Percentiles rank a stretch among this genome's conserved stretches.
Conservation (phyloP, 352 stramenopile genomes). For the Phytopythium cucurbitacearum region DNA sequence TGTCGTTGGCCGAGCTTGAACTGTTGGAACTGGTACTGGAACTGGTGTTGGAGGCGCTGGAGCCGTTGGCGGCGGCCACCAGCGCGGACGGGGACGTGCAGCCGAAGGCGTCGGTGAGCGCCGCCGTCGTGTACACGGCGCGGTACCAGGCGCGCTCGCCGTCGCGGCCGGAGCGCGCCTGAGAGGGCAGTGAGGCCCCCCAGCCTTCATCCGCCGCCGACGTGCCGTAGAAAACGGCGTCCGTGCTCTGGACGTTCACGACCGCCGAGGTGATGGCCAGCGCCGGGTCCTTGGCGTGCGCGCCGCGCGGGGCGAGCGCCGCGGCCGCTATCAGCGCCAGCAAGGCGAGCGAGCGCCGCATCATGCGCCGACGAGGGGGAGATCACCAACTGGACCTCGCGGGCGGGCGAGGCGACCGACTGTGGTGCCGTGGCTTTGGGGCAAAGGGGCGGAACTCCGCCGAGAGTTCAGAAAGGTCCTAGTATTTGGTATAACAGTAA, state of each 20-base stretch:
- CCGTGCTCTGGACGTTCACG: conserved; percentile 51
- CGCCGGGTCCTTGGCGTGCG: conserved; percentile 21
- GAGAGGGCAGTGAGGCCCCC: conserved; percentile 40
- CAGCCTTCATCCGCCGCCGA: conserved; percentile 42
- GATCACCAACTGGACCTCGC: too few relatives aligned
- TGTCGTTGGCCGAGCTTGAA: conserved; percentile 7
- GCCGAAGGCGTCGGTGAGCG: conserved; percentile 41
- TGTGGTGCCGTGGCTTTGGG: too few relatives aligned
- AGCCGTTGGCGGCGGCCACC: conserved; percentile 11
- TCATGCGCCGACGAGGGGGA: too few relatives aligned
- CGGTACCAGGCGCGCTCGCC: conserved; percentile 38
- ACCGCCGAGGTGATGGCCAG: conserved; percentile 42
- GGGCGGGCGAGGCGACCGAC: too few relatives aligned
- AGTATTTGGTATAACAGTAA: too few relatives aligned
- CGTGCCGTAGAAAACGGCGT: conserved; percentile 55
- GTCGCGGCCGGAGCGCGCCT: conserved; percentile 37
- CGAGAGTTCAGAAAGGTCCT: too few relatives aligned
- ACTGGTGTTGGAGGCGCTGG: conserved; percentile 1
- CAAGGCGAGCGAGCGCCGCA: background rate
- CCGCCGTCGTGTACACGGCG: conserved; percentile 41
- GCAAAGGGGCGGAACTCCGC: too few relatives aligned
- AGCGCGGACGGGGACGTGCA: conserved; percentile 36
- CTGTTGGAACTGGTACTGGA: too few relatives aligned
- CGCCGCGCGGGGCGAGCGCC: background rate
- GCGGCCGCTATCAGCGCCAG: conserved; percentile 9